Percentiles rank a stretch among this genome's conserved stretches.
Evolutionary conservation across 2,329 filamentous ascomycete genomes (phyloP).

Genomic region (Cordyceps pruinosa): DNA sequence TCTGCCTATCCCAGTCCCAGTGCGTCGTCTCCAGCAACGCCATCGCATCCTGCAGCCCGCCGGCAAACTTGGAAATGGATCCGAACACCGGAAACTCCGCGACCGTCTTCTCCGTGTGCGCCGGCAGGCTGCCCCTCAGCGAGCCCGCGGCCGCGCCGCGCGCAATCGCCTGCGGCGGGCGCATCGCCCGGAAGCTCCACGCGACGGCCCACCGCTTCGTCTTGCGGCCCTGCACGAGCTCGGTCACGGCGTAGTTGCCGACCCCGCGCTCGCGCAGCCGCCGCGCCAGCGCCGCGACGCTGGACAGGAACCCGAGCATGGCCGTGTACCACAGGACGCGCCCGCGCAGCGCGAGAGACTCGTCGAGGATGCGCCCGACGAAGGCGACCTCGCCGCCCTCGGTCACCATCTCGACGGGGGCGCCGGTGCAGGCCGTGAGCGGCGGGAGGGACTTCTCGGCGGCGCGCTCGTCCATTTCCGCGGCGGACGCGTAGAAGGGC

Average conservation of each 20-base stretch:
- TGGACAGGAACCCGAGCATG: constrained; percentile 79
- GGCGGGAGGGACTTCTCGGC: constrained; percentile 60
- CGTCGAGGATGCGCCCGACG: constrained; percentile 60
- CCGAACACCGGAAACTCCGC: constrained; percentile 39
- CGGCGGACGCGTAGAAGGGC: constrained; percentile 76
- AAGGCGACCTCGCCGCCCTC: constrained; percentile 72
- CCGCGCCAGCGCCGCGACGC: constrained; percentile 56
- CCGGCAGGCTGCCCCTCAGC: constrained; percentile 39
- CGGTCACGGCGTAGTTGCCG: constrained; percentile 74
- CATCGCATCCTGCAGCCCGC: constrained; percentile 39
- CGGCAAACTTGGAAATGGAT: constrained; percentile 31
- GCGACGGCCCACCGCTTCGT: constrained; percentile 83
- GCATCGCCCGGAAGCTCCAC: constrained; percentile 70
- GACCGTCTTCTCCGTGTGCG: constrained; percentile 32
- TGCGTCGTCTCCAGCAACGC: constrained; percentile 47
- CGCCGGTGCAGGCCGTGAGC: constrained; percentile 68
- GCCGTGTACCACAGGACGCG: constrained; percentile 80
- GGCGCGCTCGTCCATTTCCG: constrained; percentile 62
- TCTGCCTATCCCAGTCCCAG: constrained; percentile 57
- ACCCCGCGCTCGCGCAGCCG: constrained; percentile 50
- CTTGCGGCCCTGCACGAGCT: constrained; percentile 68
- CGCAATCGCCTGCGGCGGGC: constrained; percentile 49
- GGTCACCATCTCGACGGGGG: constrained; percentile 78
- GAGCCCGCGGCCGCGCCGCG: constrained; percentile 35
- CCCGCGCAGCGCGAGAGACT: constrained; percentile 54